Percentiles rank a stretch among this genome's conserved stretches.
These are phyloP conservation scores for Ajuga chamaepitys DNA, from an alignment of 257 asterid genomes.

Conservation along the genomic window DNA sequence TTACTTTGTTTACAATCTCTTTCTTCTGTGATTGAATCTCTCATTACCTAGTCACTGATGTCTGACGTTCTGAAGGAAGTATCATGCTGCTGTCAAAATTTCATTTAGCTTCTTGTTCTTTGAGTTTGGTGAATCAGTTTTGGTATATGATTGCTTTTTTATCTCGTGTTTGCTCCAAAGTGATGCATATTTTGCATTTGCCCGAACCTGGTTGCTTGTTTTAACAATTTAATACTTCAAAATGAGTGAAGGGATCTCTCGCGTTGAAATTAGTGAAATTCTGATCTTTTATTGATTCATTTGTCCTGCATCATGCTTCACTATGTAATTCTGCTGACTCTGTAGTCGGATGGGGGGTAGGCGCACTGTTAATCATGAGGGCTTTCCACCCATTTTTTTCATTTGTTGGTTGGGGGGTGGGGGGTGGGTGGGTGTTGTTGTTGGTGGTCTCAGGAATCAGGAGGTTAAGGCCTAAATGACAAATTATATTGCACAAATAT, in stretches of 20 bases:
- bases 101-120: background rate
- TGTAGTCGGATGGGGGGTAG: background rate
- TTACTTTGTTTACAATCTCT: slow-evolving; percentile 6
- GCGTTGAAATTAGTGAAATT: background rate
- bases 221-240: background rate
- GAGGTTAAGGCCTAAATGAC: background rate
- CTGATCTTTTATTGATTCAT: background rate
- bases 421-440: too few species aligned
- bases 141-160: background rate
- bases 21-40: slow-evolving; percentile 9
- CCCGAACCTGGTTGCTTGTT: background rate
- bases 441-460: background rate
- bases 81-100: background rate
- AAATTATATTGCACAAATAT: background rate
- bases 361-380: background rate
- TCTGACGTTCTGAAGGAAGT: background rate
- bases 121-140: background rate
- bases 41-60: slow-evolving; percentile 1
- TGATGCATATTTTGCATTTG: background rate
- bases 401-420: too few species aligned
- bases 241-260: background rate
- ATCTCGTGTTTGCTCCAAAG: background rate
- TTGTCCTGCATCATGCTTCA: background rate
- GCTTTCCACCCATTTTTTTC: background rate
- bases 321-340: background rate